phyloP scores from a whole-genome alignment of 306 rosid species.

The Erythrophleum fordii region DNA sequence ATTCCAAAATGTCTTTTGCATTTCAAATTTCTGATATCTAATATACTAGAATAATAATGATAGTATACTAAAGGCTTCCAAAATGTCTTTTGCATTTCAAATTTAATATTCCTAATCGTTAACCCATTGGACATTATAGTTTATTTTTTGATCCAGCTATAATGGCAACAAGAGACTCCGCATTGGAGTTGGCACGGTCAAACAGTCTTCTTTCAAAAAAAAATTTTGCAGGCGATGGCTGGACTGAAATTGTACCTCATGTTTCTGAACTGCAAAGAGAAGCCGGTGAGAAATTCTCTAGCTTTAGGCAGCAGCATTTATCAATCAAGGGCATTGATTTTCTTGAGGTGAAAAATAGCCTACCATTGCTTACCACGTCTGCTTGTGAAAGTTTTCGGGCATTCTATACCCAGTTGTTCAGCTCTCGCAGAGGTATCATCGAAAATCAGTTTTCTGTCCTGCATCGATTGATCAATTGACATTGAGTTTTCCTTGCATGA shows the following conservation, averaged over 20 bases:
- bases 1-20: too few species aligned
- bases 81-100: conserved; percentile 24
- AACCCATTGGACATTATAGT: conserved; percentile 2
- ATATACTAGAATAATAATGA: not conserved
- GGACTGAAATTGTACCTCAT: conserved; percentile 52
- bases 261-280: conserved; percentile 63
- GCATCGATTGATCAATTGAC: not conserved
- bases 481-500: conserved; percentile 16
- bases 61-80: not conserved
- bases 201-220: conserved; percentile 43
- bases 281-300: conserved; percentile 51
- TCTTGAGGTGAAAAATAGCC: conserved; percentile 53
- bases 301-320: conserved; percentile 54
- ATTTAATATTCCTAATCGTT: conserved; percentile 30
- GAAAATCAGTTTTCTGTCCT: conserved; percentile 7
- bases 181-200: conserved; percentile 51
- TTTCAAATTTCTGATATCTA: not conserved
- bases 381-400: conserved; percentile 52
- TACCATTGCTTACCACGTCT: conserved; percentile 49
- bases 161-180: conserved; percentile 61
- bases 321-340: conserved; percentile 54
- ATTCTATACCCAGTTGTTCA: conserved; percentile 53
- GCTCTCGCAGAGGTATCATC: conserved; percentile 60
- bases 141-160: conserved; percentile 50
- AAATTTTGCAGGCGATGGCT: conserved; percentile 41